phyloP scores from a whole-genome alignment of 129 eudicot species.

The Tagetes erecta region DNA sequence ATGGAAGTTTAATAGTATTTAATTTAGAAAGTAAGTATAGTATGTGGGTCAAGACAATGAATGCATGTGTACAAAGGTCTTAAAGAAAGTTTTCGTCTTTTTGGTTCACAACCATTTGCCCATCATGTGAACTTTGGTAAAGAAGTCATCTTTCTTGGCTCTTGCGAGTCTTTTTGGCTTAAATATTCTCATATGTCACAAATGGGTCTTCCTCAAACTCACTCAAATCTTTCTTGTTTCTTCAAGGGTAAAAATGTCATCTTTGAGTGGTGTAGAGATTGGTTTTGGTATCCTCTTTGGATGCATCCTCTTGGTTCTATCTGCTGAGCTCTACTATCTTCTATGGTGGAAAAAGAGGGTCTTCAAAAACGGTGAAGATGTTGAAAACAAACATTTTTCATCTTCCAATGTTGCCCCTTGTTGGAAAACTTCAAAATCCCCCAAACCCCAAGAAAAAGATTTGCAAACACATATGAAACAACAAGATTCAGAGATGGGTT shows the following conservation, averaged over 20 bases:
- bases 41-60: conserved; percentile 26
- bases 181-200: conserved; percentile 30
- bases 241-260: conserved; percentile 57
- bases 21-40: conserved; percentile 21
- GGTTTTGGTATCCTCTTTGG: conserved; percentile 83
- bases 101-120: conserved; percentile 30
- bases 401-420: conserved; percentile 43
- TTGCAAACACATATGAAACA: conserved; percentile 36
- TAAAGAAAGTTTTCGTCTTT: conserved; percentile 19
- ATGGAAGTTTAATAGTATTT: conserved; percentile 14
- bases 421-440: conserved; percentile 54
- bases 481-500: conserved; percentile 45
- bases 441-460: conserved; percentile 34
- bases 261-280: conserved; percentile 75
- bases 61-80: conserved; percentile 34
- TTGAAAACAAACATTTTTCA: conserved; percentile 39
- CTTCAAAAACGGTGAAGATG: conserved; percentile 29
- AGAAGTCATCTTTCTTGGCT: conserved; percentile 38
- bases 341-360: conserved; percentile 75
- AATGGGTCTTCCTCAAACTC: conserved; percentile 29
- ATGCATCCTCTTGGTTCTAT: conserved; percentile 61
- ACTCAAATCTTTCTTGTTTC: not conserved
- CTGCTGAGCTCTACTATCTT: conserved; percentile 73
- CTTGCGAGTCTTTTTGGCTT: conserved; percentile 32
- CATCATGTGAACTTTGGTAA: conserved; percentile 48